Evolutionary conservation across 2,329 filamentous ascomycete species (phyloP).

Genomic region (Graphilbum fragrans): DNA sequence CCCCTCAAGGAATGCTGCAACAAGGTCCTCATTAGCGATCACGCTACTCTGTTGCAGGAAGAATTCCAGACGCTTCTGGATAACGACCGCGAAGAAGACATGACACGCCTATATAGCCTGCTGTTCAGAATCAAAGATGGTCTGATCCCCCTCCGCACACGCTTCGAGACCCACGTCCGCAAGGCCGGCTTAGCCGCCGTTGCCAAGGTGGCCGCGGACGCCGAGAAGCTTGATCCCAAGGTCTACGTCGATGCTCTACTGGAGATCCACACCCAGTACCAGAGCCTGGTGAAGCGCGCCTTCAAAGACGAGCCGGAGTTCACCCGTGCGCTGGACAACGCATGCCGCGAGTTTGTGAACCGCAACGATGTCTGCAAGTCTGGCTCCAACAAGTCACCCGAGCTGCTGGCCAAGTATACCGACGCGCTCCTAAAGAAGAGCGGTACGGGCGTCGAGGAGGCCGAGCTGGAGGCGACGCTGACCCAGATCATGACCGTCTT

Average conservation of each 20-base stretch:
- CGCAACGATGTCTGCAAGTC: conserved; percentile 92
- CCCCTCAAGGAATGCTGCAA: conserved; percentile 82
- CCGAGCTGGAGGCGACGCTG: conserved; percentile 79
- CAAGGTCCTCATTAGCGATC: conserved; percentile 77
- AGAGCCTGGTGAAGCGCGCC: conserved; percentile 78
- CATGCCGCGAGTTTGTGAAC: conserved; percentile 96
- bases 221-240: conserved; percentile 88
- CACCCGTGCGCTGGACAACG: conserved; percentile 89
- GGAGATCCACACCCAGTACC: conserved; percentile 89
- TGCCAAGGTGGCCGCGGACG: conserved; percentile 78
- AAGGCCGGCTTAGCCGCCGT: conserved; percentile 82
- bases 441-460: conserved; percentile 83
- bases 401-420: conserved; percentile 89
- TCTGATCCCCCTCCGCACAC: conserved; percentile 72
- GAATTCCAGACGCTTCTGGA: conserved; percentile 93
- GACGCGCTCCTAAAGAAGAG: conserved; percentile 89
- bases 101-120: conserved; percentile 91
- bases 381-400: conserved; percentile 86
- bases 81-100: conserved; percentile 88
- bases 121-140: conserved; percentile 83
- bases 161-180: conserved; percentile 86
- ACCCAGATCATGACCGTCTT: conserved; percentile 98
- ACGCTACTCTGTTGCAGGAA: conserved; percentile 75
- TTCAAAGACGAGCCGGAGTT: conserved; percentile 96
- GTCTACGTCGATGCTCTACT: conserved; percentile 91